Base-by-base conservation (phyloP, 441 rosid species). In the Arabidopsis hybrid region DNA sequence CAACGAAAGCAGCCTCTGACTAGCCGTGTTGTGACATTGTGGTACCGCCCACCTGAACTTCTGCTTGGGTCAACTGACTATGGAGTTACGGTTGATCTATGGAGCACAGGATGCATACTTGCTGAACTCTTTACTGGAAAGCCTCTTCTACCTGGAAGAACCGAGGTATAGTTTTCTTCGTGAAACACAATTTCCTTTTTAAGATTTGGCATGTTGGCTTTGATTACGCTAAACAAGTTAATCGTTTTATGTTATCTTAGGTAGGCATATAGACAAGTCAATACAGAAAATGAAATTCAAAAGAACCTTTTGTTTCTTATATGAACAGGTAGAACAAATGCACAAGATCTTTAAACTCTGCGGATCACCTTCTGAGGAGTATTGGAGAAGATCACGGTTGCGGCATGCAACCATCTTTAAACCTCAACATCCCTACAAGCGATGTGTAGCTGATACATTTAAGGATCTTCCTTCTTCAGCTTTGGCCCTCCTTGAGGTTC, bases 331-430 rank as follows among this genome's bases (percentile, higher is more conserved):
- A 34, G 98, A 94, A 76, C 97, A 91, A 55, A 78, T 94, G 57
- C 98, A 94, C 35, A 94, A 91, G 79, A 90, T 94, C 67, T 94
- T 94, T 80, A 94, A 94, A 83, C 98, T 94, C 26, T 94, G 98
- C 67, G 98, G 98, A 3, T 94, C 98, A 58, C 98, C 98, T 64
- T 88, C 95, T 12, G 97, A 91, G 53, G 96, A 85, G 65, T 90
- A 93, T 73, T 94, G 98, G 97, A 86, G 86, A 80, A 88, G 75
- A 78, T 90, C 97, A 76, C 83, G 87, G 55, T 80, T 93, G 85
- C 88, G 92, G 60, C 92, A 94, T 82, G 86, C 92, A 26, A 90
- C 97, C 31, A 82, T 89, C 55, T 94, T 94, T 75, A 94, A 91
- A 82, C 98, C 98, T 72, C 95, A 88, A 76, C 93, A 86, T 49